A percentile compares a stretch with the other conserved stretches of the same genome.
Conservation (phyloP, 23 red algal species). For the Gracilaria caudata region DNA sequence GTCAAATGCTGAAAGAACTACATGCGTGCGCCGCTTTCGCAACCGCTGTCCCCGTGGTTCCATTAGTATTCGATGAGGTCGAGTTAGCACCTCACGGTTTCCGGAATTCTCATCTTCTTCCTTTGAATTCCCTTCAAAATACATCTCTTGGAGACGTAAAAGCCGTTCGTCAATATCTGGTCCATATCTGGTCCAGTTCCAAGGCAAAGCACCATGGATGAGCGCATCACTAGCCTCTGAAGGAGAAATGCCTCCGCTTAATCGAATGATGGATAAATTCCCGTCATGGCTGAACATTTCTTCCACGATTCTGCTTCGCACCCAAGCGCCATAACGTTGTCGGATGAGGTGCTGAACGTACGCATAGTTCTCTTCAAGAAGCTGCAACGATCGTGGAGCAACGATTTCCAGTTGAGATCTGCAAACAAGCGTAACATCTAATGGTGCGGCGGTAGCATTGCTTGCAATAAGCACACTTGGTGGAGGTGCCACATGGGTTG, state of each 20-base stretch:
- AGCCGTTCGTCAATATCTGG: slow-evolving; percentile 40
- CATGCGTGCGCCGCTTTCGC: slow-evolving; percentile 17
- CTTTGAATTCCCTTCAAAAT: slow-evolving; percentile 13
- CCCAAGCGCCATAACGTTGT: slow-evolving; percentile 58
- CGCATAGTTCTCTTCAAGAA: slow-evolving; percentile 12
- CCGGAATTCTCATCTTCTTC: not conserved
- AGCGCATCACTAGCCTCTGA: slow-evolving; percentile 41
- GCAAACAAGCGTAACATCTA: slow-evolving; percentile 59
- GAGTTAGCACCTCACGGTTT: slow-evolving; percentile 14
- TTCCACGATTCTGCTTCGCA: not conserved
- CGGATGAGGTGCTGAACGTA: slow-evolving; percentile 16
- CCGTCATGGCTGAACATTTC: slow-evolving; percentile 22
- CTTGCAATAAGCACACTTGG: slow-evolving; percentile 67
- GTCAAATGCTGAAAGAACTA: slow-evolving; percentile 53
- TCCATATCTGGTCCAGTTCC: slow-evolving; percentile 40
- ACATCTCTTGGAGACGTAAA: slow-evolving; percentile 39
- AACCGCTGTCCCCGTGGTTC: slow-evolving; percentile 12
- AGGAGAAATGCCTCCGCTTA: slow-evolving; percentile 42
- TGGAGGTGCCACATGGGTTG: slow-evolving; percentile 71
- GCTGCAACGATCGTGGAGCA: slow-evolving; percentile 38
- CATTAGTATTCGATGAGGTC: slow-evolving; percentile 49
- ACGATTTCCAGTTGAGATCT: slow-evolving; percentile 46
- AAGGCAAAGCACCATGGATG: slow-evolving; percentile 15
- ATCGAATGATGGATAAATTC: slow-evolving; percentile 25
- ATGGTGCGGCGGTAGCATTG: slow-evolving; percentile 31